Evolutionary conservation across 1,284 basidiomycete genomes (phyloP), one percentile per base, ranked within the genome.

Genomic region (Sporisorium graminicola): DNA sequence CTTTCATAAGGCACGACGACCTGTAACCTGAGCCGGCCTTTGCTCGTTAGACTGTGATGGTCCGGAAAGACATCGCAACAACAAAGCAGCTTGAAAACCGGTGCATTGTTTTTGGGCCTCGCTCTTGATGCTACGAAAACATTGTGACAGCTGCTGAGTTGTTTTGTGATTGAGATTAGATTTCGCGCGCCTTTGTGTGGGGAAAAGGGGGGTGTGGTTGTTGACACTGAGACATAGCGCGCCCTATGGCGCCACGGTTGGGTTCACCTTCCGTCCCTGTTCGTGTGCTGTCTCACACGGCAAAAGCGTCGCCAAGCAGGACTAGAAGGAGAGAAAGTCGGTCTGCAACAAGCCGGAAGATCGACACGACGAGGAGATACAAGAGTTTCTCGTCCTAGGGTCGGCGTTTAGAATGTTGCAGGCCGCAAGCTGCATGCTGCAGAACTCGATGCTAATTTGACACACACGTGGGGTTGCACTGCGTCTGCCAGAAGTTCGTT

Each of bases 221-320:
- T 10, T 18, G 35, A 51, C 50, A 51, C 50, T 51, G 50, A 51
- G 49, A 50, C 49, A 50, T n/a, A 18, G n/a, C n/a, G n/a, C n/a
- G 13, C 31, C 31, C 31, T 33, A 37, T 13, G 9, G 14, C 8
- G 9, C 14, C 35, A 10, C 35, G 35, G 35, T 37, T 7, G 13
- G 35, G 6, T n/a, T 4, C 18, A 4, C 16, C 6, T 5, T 7
- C 33, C 12, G n/a, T 51, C 20, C 20, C 22, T 33, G n/a, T 14
- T 8, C 29, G n/a, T n/a, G n/a, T n/a, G 22, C 31, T 33, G 9
- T 33, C 27, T 10, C 27, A 9, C 29, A 18, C 12, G n/a, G n/a
- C 27, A n/a, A 22, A 3, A 5, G 24, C 18, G 8, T 46, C 44
- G 13, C 24, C 22, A 10, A 47, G 26, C 27, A 47, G 18, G 26